phyloP scores from a whole-genome alignment of 306 rosid genomes.

The Medicago lupulina region DNA sequence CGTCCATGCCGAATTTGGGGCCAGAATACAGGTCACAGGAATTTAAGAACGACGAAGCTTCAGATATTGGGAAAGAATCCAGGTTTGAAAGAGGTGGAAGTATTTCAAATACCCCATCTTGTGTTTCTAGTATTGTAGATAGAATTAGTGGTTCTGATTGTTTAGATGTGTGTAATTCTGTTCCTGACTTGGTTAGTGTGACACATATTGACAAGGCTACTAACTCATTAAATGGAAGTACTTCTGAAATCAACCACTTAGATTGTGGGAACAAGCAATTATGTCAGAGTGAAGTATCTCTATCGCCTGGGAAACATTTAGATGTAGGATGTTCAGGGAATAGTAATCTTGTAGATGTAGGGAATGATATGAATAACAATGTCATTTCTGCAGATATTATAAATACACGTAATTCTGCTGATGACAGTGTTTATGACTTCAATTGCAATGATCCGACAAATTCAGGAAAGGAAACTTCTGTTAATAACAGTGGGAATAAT shows the following conservation, averaged over 20 bases:
- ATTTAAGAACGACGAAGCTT: constrained; percentile 46
- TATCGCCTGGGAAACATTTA: constrained; percentile 45
- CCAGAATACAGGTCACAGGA: constrained; percentile 47
- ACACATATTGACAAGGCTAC: constrained; percentile 40
- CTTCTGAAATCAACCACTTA: constrained; percentile 47
- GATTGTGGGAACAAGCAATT: constrained; percentile 49
- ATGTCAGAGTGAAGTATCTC: constrained; percentile 46
- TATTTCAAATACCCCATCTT: constrained; percentile 45
- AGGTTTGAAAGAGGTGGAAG: constrained; percentile 49
- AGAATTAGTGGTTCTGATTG: constrained; percentile 42
- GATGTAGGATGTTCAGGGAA: constrained; percentile 46
- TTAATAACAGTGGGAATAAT: constrained; percentile 44
- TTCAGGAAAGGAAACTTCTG: constrained; percentile 44
- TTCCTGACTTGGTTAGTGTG: constrained; percentile 39
- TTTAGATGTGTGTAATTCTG: constrained; percentile 50
- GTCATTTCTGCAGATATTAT: constrained; percentile 42
- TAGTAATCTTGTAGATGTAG: constrained; percentile 42
- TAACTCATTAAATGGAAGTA: constrained; percentile 43
- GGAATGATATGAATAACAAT: constrained; percentile 45
- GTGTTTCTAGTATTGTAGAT: constrained; percentile 43
- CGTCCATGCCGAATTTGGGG: constrained; percentile 38
- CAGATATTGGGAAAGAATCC: constrained; percentile 41
- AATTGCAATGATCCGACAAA: constrained; percentile 43
- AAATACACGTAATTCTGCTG: constrained; percentile 40
- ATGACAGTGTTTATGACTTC: constrained; percentile 36